Conservation (phyloP, 257 asterid genomes). For the Henckelia pumila region DNA sequence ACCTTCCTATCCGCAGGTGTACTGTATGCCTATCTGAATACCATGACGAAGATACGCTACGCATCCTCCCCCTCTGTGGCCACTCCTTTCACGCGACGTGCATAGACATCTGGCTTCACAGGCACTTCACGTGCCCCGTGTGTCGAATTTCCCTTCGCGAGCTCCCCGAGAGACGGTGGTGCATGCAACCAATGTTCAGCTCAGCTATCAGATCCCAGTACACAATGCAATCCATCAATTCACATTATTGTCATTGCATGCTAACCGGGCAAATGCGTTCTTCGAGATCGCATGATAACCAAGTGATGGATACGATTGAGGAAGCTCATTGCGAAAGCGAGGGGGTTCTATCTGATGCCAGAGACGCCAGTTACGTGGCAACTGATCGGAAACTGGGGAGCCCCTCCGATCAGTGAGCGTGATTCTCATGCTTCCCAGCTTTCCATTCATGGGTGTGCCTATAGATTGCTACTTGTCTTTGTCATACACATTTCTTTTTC, state of each 20-base stretch:
- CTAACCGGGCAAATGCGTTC: conserved; percentile 34
- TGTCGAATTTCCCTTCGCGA: conserved; percentile 78
- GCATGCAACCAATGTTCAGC: conserved; percentile 74
- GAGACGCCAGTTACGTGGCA: conserved; percentile 25
- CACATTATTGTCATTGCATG: conserved; percentile 38
- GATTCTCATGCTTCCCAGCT: not conserved
- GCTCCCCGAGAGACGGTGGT: conserved; percentile 52
- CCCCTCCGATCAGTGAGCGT: conserved; percentile 35
- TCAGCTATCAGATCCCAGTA: conserved; percentile 58
- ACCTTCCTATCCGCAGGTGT: conserved; percentile 45
- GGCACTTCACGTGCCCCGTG: conserved; percentile 83
- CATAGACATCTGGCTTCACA: conserved; percentile 77
- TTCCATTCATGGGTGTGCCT: not conserved
- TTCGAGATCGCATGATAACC: conserved; percentile 34
- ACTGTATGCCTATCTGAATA: conserved; percentile 74
- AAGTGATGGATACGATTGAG: conserved; percentile 25
- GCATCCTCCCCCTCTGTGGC: conserved; percentile 68
- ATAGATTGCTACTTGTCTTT: not conserved
- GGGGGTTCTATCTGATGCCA: conserved; percentile 19
- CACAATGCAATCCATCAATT: conserved; percentile 32
- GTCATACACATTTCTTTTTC: not conserved
- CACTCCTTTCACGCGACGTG: conserved; percentile 78
- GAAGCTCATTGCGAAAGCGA: conserved; percentile 9
- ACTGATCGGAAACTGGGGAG: conserved; percentile 39
- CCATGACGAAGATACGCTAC: conserved; percentile 57